A percentile compares a stretch with the other conserved stretches of the same genome.
These are phyloP conservation scores for Pythium phragmiticola DNA, from an alignment of 352 stramenopile species.

Conservation along the genomic window DNA sequence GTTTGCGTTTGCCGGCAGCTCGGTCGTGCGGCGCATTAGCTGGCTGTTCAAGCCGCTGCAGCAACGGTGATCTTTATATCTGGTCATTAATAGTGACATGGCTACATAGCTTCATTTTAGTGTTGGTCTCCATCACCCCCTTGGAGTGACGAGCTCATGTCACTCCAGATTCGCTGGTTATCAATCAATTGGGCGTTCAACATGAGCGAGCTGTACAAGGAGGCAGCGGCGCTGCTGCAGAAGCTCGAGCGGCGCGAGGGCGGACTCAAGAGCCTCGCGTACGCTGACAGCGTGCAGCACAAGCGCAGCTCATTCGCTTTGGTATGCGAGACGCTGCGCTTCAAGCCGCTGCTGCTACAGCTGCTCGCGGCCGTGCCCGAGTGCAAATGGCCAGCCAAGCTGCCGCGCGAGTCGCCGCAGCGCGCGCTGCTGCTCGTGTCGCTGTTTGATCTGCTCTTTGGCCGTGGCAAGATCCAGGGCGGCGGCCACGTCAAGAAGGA, in stretches of 20 bases:
- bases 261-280: slow-evolving; percentile 85
- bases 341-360: slow-evolving; percentile 75
- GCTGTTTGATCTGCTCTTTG: slow-evolving; percentile 88
- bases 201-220: slow-evolving; percentile 87
- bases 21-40: slow-evolving; percentile 1
- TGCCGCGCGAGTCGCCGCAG: slow-evolving; percentile 35
- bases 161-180: slow-evolving; percentile 5
- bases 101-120: not conserved
- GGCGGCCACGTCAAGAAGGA: slow-evolving; percentile 87
- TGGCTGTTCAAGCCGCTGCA: slow-evolving; percentile 1
- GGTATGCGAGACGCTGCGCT: slow-evolving; percentile 87
- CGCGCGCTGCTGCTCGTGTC: slow-evolving; percentile 71
- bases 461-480: slow-evolving; percentile 79
- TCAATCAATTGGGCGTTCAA: not conserved
- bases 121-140: not conserved
- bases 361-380: slow-evolving; percentile 70
- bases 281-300: slow-evolving; percentile 74
- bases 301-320: slow-evolving; percentile 89
- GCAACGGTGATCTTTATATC: not conserved
- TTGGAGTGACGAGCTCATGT: slow-evolving; percentile 2
- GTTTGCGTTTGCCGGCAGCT: slow-evolving; percentile 8
- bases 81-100: slow-evolving; percentile 12
- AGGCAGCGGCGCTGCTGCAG: slow-evolving; percentile 70
- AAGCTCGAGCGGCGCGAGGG: slow-evolving; percentile 77
- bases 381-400: slow-evolving; percentile 61